Evolutionary conservation across 148 eudicot species (phyloP).

Genomic region (Rhododendron griersonianum): DNA sequence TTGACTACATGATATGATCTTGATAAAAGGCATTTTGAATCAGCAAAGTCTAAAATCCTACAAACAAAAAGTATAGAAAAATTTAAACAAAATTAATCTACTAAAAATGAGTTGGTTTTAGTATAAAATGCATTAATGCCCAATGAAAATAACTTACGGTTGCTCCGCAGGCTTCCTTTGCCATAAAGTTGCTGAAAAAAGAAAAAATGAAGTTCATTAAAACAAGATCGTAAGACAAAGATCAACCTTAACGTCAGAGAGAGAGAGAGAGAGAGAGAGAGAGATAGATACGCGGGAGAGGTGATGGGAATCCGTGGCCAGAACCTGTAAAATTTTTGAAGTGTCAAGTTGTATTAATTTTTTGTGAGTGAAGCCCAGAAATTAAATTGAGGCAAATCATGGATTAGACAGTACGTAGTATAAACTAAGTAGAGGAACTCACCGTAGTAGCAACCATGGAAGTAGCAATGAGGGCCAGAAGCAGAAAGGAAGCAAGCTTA

Average conservation of each 20-base stretch:
- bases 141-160: conserved; percentile 5
- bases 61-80: neutral
- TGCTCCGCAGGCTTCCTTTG: conserved; percentile 14
- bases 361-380: neutral
- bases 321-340: neutral
- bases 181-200: conserved; percentile 3
- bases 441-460: conserved; percentile 20
- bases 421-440: neutral
- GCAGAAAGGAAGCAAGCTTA: conserved; percentile 17
- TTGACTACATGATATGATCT: too few relatives aligned
- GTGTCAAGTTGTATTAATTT: neutral
- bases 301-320: neutral
- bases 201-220: neutral
- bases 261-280: neutral
- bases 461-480: conserved; percentile 18
- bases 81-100: neutral
- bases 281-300: neutral
- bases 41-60: neutral
- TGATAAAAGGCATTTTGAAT: neutral
- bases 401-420: neutral
- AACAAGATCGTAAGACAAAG: neutral
- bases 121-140: too few relatives aligned
- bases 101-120: too few relatives aligned
- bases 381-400: neutral
- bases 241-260: neutral